Base-by-base conservation (phyloP, 139 green algal species). In the Spirogloea muscicola region DNA sequence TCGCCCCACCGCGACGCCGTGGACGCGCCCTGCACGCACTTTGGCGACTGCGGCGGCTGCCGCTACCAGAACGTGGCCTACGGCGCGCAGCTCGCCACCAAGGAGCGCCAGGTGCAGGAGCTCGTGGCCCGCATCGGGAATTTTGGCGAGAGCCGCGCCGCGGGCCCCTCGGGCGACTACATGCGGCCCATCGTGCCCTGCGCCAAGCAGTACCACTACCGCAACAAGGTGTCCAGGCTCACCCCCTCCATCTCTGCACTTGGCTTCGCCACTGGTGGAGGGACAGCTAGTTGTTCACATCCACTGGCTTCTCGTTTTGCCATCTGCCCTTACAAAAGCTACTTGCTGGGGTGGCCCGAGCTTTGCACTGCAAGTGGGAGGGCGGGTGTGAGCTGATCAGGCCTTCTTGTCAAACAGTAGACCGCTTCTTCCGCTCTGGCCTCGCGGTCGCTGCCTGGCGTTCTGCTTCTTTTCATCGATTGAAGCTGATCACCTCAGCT, bases 211-310 rank as follows among this genome's bases (percentile, higher is more conserved):
- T 89, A 84, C 44, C 48, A 55, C 21, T 96, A 94, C 72, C 79
- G 90, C 31, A 96, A 96, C 78, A 96, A 95, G 71, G 71, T 76
- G 29, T 13, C n/a, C n/a, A n/a, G n/a, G n/a, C n/a, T n/a, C n/a
- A 16, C 57, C 13, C 13, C 16, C 57, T 42, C 29, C 57, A 16
- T 65, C 46, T 21, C 21, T 55, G 46, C 46, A 55, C 21, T 31
- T 21, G 21, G 46, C 21, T 31, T 55, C 46, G 21, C 46, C 46
- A 55, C 21, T 21, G 21, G 21, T 55, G 21, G 21, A 21, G n/a
- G n/a, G n/a, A n/a, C n/a, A n/a, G n/a, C n/a, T n/a, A n/a, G n/a
- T n/a, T n/a, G n/a, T n/a, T n/a, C n/a, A n/a, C n/a, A n/a, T n/a
- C n/a, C n/a, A n/a, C n/a, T n/a, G n/a, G n/a, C n/a, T n/a, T n/a